Base-by-base conservation (phyloP, 2,329 filamentous ascomycete genomes). In the Coniochaeta sp. region DNA sequence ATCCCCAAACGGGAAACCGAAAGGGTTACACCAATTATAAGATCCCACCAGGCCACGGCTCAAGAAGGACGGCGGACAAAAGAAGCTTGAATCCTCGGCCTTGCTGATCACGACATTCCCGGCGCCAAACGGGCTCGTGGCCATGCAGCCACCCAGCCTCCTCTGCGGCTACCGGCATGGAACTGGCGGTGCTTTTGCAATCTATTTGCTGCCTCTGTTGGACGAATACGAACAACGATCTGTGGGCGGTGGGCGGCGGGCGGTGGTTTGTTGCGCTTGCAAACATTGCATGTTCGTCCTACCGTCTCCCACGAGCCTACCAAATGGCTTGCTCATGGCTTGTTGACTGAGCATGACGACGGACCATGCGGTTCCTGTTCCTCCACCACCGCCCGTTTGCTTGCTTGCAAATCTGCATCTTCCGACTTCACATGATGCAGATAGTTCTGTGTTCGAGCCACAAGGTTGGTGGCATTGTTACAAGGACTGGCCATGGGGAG, bases 391-490 rank as follows among this genome's bases (percentile, higher is more conserved):
- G 38, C 38, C 8, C 4, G 10, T 4, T 4, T 10, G 8, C 6
- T 26, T 42, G 12, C 38, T 24, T 22, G 6, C 6, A 9, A 14
- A 9, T 26, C 12, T 26, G 9, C 26, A 31, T 18, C 14, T 22
- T n/a, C 26, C 14, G 26, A 48, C 14, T 28, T 48, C 27, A 6
- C 45, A 31, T 28, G 45, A 48, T 22, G 28, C 33, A 16, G 24
- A n/a, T 31, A 31, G 45, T 48, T 48, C 26, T 27, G 45, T 20
- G 24, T 18, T 10, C 14, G 28, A 48, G 27, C 8, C 45, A 48
- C 45, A 48, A 48, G 30, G 45, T 48, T 48, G 16, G 45, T 48
- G 45, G n/a, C 26, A 48, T 48, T 26, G 45, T 48, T 48, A 48
- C 45, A 30, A 22, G n/a, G 26, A 26, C 45, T 31, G 45, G n/a